phyloP scores from a whole-genome alignment of 73 alveolate species.

The Loxodes magnus region DNA sequence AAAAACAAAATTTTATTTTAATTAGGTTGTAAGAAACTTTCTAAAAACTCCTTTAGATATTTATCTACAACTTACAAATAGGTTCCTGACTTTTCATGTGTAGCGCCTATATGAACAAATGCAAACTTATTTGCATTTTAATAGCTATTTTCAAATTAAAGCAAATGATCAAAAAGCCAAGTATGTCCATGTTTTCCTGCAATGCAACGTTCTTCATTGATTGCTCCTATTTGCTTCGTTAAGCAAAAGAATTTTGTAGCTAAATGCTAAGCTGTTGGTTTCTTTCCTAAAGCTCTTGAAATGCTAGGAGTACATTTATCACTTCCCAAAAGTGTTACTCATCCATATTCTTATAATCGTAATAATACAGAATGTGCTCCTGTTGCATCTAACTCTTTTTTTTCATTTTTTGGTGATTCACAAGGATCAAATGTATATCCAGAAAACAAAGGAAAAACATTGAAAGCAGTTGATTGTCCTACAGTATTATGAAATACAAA shows the following conservation, averaged over 20 bases:
- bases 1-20: constrained; percentile 3
- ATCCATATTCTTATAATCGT: constrained; percentile 3
- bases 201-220: constrained; percentile 6
- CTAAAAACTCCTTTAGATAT: neutral
- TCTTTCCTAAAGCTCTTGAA: constrained; percentile 7
- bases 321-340: constrained; percentile 8
- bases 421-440: neutral
- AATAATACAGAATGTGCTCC: no score
- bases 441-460: constrained; percentile 9
- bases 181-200: constrained; percentile 5
- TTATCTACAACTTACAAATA: constrained; percentile 1
- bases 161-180: neutral
- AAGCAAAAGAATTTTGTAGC: constrained; percentile 7
- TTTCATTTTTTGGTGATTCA: neutral
- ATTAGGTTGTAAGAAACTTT: neutral
- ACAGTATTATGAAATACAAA: constrained; percentile 2
- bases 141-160: neutral
- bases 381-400: no score
- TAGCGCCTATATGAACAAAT: constrained; percentile 5
- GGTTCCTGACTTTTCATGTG: constrained; percentile 13
- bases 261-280: neutral
- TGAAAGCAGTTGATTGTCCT: neutral
- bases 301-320: constrained; percentile 4
- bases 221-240: neutral
- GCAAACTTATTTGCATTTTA: neutral